A percentile compares a stretch with the other conserved stretches of the same genome.
phyloP scores from a whole-genome alignment of 768 basidiomycete genomes.

The Phylloporus sp. region DNA sequence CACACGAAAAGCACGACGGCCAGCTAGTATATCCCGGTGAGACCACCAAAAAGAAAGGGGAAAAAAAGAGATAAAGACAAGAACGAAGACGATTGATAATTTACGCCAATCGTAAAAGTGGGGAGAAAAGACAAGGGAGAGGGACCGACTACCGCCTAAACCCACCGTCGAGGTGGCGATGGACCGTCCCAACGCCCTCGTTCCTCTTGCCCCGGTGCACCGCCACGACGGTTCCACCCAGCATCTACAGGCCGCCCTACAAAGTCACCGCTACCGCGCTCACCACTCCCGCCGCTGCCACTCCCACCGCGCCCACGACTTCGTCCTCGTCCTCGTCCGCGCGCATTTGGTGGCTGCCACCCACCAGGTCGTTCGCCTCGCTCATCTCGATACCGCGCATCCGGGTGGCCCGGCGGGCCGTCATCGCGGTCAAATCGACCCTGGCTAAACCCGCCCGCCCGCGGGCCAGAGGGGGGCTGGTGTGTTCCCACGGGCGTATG shows the following conservation, averaged over 20 bases:
- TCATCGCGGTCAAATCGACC: conserved; percentile 27
- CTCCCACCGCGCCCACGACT: conserved; percentile 18
- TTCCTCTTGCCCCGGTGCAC: conserved; percentile 22
- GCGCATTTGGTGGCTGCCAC: conserved; percentile 27
- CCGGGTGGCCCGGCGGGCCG: conserved; percentile 13
- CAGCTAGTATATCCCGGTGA: conserved; percentile 8
- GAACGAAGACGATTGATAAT: conserved; percentile 24
- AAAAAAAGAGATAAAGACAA: background rate
- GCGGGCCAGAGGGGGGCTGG: conserved; percentile 25
- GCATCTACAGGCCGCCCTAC: conserved; percentile 42
- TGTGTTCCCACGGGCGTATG: conserved; percentile 11
- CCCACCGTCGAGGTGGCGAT: conserved; percentile 28
- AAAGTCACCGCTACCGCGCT: conserved; percentile 19
- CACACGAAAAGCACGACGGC: conserved; percentile 1
- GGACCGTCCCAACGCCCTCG: conserved; percentile 26
- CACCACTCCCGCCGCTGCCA: background rate
- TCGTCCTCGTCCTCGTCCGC: conserved; percentile 31
- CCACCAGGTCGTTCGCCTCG: conserved; percentile 31
- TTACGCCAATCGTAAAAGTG: conserved; percentile 11
- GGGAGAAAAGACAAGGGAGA: background rate
- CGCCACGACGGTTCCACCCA: conserved; percentile 28
- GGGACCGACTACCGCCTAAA: background rate
- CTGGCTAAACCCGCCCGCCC: conserved; percentile 26
- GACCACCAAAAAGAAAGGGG: too few relatives aligned
- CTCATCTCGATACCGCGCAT: conserved; percentile 27